Evolutionary conservation across 2,329 filamentous ascomycete species (phyloP).

Genomic region (Fusarium keratoplasticum): DNA sequence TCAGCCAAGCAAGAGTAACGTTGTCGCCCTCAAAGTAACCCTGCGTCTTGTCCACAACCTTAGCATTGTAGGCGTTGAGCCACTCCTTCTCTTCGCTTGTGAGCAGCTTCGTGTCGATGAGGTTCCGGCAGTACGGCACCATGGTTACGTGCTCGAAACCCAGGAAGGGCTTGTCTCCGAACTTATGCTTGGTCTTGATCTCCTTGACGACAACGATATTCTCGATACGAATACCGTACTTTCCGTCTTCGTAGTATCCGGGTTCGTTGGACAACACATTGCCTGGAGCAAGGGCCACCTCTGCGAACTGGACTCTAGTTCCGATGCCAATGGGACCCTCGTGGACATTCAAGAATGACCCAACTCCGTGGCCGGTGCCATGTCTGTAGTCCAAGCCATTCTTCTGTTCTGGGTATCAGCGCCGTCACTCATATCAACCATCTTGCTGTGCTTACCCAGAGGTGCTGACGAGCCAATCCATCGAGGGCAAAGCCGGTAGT

Average conservation of each 20-base stretch:
- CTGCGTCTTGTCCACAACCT: constrained; percentile 85
- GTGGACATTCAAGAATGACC: constrained; percentile 95
- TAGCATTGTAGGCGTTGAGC: constrained; percentile 86
- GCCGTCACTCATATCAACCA: neutral
- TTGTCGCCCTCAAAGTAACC: constrained; percentile 79
- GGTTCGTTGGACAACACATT: constrained; percentile 98
- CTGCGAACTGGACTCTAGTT: constrained; percentile 89
- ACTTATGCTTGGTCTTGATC: constrained; percentile 85
- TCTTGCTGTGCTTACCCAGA: constrained; percentile 74
- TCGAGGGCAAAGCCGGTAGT: constrained; percentile 95
- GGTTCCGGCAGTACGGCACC: constrained; percentile 91
- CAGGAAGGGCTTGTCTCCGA: constrained; percentile 93
- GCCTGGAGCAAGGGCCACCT: constrained; percentile 88
- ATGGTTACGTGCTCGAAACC: constrained; percentile 98
- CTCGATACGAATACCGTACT: constrained; percentile 95
- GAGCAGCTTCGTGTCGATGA: constrained; percentile 82
- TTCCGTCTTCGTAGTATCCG: constrained; percentile 95
- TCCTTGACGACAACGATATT: constrained; percentile 94
- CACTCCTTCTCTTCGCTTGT: constrained; percentile 82
- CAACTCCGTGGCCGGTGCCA: constrained; percentile 95
- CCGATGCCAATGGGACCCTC: constrained; percentile 98
- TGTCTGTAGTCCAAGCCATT: constrained; percentile 94
- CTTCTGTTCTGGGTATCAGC: constrained; percentile 46
- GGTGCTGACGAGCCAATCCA: constrained; percentile 85
- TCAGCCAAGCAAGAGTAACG: constrained; percentile 81